Base-by-base conservation (phyloP, 805 yeast species). In the Debaryomyces maramus region DNA sequence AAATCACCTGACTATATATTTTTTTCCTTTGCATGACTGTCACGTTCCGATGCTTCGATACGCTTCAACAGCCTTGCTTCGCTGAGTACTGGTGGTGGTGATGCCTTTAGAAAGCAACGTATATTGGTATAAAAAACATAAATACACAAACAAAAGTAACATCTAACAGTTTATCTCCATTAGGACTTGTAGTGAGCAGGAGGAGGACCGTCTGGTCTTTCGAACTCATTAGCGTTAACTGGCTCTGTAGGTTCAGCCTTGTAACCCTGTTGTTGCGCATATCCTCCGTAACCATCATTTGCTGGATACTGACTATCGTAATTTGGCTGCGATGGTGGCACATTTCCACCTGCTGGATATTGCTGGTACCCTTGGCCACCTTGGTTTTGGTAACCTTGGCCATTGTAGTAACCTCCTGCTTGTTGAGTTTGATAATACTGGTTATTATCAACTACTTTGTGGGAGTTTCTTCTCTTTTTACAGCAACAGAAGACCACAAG, bases 171-270 rank as follows among this genome's bases (percentile, higher is more conserved):
- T 11, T 9, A 9, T 22, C 11, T 6, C 7, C 6, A 14, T 34
- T 32, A 35, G 16, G 17, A 13, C 32, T 40, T 40, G 11, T 30
- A 36, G 28, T 49, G 48, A 3, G 53, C 43, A 14, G 53, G 55
- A 6, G 55, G 55, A 8, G 55, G 55, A 10, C 55, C 53, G 3
- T 34, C 41, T 10, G 55, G 55, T 21, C 48, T 42, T 15, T 36
- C 33, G 26, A 40, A 46, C 9, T 39, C 43, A 11, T 18, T 14
- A 10, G 28, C 22, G 10, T 39, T 28, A 6, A 18, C 18, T 4
- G 10, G n/a, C 8, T 13, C 29, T 30, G 9, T 18, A 6, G 36
- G 9, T 9, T 3, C 28, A 22, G 17, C 26, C 4, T 15, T 6
- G 30, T 40, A 35, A 15, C 34, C 42, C 7, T 14, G 28, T 24